Evolutionary conservation across 2,329 filamentous ascomycete genomes (phyloP).

Genomic region (Aspergillus uvarum): DNA sequence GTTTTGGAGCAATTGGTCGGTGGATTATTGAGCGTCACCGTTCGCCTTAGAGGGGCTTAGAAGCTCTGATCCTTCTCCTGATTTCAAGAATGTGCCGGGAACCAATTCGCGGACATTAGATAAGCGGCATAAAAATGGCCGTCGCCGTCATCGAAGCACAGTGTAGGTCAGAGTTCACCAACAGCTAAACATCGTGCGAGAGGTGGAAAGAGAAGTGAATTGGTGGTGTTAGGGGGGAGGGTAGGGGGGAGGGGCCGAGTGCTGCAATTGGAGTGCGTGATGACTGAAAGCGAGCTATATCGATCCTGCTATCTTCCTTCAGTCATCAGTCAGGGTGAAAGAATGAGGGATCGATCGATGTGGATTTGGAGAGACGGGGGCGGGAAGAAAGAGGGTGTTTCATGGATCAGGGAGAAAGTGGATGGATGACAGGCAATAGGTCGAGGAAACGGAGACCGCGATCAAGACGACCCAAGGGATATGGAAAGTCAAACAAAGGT

Average conservation of each 20-base stretch:
- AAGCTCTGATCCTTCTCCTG: neutral
- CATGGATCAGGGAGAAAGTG: neutral
- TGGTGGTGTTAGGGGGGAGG: conserved; percentile 8
- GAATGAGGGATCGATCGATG: neutral
- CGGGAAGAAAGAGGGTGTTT: neutral
- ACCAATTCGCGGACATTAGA: neutral
- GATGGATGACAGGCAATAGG: neutral
- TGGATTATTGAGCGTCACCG: neutral
- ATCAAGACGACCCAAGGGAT: neutral
- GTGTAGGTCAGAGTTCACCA: conserved; percentile 17
- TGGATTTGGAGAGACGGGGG: neutral
- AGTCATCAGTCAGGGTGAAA: neutral
- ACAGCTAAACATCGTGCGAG: conserved; percentile 18
- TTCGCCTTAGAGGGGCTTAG: neutral
- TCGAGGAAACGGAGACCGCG: neutral
- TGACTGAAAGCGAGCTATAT: neutral
- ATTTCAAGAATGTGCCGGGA: neutral
- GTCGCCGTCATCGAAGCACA: neutral
- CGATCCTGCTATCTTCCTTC: neutral
- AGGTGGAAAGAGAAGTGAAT: conserved; percentile 4
- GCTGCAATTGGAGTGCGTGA: neutral
- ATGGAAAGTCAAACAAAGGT: neutral
- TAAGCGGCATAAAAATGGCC: neutral
- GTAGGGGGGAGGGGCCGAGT: neutral
- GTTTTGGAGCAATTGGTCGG: neutral